phyloP scores from a whole-genome alignment of 2,329 filamentous ascomycete species.

The Fulvia fulva region DNA sequence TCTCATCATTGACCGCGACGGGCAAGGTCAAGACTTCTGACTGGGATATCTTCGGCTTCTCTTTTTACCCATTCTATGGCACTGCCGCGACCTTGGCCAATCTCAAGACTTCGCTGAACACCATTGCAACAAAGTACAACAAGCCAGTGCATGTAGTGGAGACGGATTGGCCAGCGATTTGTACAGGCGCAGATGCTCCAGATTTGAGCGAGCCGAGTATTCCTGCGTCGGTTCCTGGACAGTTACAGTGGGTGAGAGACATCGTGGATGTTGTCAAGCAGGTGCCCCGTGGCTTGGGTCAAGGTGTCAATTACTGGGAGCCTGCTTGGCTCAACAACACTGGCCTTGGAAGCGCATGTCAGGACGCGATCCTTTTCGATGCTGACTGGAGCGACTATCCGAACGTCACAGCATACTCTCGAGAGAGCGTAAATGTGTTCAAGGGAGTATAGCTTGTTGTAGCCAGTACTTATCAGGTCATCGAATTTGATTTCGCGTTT shows the following conservation, averaged over 20 bases:
- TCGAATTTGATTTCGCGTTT: too few species aligned
- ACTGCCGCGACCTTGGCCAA: slow-evolving; percentile 29
- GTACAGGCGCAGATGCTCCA: slow-evolving; percentile 24
- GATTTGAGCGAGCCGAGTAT: slow-evolving; percentile 32
- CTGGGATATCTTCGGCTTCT: slow-evolving; percentile 31
- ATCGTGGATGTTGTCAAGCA: slow-evolving; percentile 28
- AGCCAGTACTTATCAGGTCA: background rate
- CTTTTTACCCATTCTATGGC: slow-evolving; percentile 34
- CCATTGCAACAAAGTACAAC: slow-evolving; percentile 27
- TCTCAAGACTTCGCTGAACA: slow-evolving; percentile 25
- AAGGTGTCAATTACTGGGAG: slow-evolving; percentile 34
- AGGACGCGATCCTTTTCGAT: slow-evolving; percentile 30
- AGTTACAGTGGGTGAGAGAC: slow-evolving; percentile 29
- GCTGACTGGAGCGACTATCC: slow-evolving; percentile 28
- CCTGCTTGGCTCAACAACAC: slow-evolving; percentile 34
- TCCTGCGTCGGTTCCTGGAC: slow-evolving; percentile 25
- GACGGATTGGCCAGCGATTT: slow-evolving; percentile 33
- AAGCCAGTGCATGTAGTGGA: slow-evolving; percentile 35
- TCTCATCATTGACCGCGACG: slow-evolving; percentile 27
- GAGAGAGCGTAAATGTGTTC: slow-evolving; percentile 28
- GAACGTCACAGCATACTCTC: slow-evolving; percentile 25
- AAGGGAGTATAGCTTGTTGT: slow-evolving; percentile 9
- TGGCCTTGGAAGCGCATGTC: slow-evolving; percentile 28
- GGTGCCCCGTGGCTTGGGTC: slow-evolving; percentile 29
- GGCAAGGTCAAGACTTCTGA: slow-evolving; percentile 28